A percentile compares a stretch with the other conserved stretches of the same genome.
These are phyloP conservation scores for Akebia trifoliata DNA, from an alignment of 164 flowering plant genomes.

Conservation along the genomic window DNA sequence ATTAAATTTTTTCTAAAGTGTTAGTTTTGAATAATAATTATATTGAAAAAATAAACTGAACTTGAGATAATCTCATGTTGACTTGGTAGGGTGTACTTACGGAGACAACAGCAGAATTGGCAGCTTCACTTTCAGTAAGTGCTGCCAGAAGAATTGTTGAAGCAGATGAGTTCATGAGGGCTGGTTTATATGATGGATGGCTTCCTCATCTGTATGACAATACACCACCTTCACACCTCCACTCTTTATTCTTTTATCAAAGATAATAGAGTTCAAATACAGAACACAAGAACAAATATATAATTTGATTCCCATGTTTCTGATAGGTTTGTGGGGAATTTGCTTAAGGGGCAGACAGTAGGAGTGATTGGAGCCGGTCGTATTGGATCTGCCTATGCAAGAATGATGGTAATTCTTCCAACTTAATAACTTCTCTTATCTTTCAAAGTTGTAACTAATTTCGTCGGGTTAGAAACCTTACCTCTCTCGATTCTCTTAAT, in stretches of 20 bases:
- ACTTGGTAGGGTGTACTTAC: constrained; percentile 76
- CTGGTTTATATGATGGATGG: constrained; percentile 97
- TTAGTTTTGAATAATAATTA: no score
- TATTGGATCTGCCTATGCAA: constrained; percentile 93
- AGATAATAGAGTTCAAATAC: not conserved
- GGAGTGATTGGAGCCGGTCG: constrained; percentile 99
- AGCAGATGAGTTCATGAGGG: constrained; percentile 97
- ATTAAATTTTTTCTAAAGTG: no score
- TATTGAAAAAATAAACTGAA: not conserved
- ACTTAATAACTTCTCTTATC: not conserved
- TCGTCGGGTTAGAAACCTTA: not conserved
- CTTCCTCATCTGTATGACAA: constrained; percentile 82
- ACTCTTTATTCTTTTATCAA: no score
- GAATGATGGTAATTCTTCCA: constrained; percentile 76
- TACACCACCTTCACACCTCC: not conserved
- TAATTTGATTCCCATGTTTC: constrained; percentile 1
- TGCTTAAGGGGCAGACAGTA: constrained; percentile 95
- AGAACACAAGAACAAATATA: not conserved
- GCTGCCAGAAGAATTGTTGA: constrained; percentile 92
- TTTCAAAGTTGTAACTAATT: not conserved
- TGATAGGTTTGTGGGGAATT: constrained; percentile 81
- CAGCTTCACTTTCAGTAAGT: constrained; percentile 83
- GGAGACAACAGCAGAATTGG: constrained; percentile 93
- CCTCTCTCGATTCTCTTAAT: no score
- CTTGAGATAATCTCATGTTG: constrained; percentile 5